phyloP scores from a whole-genome alignment of 805 yeast genomes.

The Millerago galiae region DNA sequence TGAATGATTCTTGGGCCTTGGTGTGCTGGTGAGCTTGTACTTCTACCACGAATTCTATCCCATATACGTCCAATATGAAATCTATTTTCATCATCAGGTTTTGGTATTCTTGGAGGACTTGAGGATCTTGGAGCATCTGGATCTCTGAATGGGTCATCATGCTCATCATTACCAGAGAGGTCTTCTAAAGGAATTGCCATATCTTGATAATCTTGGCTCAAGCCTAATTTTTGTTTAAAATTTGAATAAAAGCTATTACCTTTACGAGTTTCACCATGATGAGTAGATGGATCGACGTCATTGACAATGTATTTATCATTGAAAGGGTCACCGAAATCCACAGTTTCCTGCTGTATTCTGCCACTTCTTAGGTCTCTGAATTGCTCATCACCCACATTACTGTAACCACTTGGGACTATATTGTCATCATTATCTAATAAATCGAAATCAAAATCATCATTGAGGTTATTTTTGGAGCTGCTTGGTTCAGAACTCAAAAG shows the following conservation, averaged over 20 bases:
- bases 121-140: constrained; percentile 10
- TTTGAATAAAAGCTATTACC: constrained; percentile 15
- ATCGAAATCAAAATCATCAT: constrained; percentile 10
- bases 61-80: constrained; percentile 34
- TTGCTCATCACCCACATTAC: constrained; percentile 10
- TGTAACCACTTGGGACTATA: constrained; percentile 11
- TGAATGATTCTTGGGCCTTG: constrained; percentile 60
- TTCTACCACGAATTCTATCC: constrained; percentile 29
- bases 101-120: constrained; percentile 14
- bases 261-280: constrained; percentile 11
- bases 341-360: constrained; percentile 27
- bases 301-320: constrained; percentile 30
- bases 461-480: constrained; percentile 6
- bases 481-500: constrained; percentile 18
- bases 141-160: constrained; percentile 22
- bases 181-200: constrained; percentile 23
- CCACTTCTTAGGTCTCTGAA: constrained; percentile 22
- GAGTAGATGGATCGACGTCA: constrained; percentile 25
- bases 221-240: constrained; percentile 19
- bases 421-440: constrained; percentile 13
- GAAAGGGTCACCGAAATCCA: constrained; percentile 28
- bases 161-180: constrained; percentile 1
- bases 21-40: constrained; percentile 3
- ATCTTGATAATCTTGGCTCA: constrained; percentile 19
- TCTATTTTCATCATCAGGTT: constrained; percentile 27